A percentile compares a stretch with the other conserved stretches of the same genome.
Conservation (phyloP, 257 asterid species). For the Jacaranda mimosifolia region DNA sequence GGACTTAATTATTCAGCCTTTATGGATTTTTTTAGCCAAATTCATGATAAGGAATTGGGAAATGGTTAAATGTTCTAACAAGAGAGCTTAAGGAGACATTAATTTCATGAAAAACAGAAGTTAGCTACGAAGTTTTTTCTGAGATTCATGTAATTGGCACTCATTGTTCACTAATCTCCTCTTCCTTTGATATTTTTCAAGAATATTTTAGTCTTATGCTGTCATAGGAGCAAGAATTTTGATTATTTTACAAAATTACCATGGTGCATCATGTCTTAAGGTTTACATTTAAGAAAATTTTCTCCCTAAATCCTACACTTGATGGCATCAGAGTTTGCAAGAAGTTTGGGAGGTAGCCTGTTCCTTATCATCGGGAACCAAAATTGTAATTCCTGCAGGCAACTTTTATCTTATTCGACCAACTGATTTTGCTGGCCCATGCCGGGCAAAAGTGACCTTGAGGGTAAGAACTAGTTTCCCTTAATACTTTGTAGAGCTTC, state of each 20-base stretch:
- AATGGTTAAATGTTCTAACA: too few relatives aligned
- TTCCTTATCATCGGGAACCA: slow-evolving; percentile 45
- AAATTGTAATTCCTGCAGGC: slow-evolving; percentile 58
- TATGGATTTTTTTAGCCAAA: too few relatives aligned
- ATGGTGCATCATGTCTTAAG: slow-evolving; percentile 39
- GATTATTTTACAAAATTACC: slow-evolving; percentile 33
- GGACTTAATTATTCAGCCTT: too few relatives aligned
- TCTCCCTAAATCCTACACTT: slow-evolving; percentile 25
- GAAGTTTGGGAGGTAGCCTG: slow-evolving; percentile 78
- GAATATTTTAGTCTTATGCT: not conserved
- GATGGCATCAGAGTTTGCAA: slow-evolving; percentile 57
- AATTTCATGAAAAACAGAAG: too few relatives aligned
- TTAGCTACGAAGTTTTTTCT: too few relatives aligned
- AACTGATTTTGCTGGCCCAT: slow-evolving; percentile 73
- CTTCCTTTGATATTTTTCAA: too few relatives aligned
- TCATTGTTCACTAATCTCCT: too few relatives aligned
- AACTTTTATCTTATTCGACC: slow-evolving; percentile 55
- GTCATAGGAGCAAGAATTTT: not conserved
- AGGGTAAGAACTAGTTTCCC: slow-evolving; percentile 51
- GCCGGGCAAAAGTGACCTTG: slow-evolving; percentile 67
- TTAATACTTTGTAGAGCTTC: too few relatives aligned
- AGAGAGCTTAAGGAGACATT: too few relatives aligned
- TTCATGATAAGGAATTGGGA: too few relatives aligned
- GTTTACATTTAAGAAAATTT: slow-evolving; percentile 10
- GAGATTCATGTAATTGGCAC: too few relatives aligned